Base-by-base conservation (phyloP, 768 basidiomycete species). In the Naganishia onofrii region DNA sequence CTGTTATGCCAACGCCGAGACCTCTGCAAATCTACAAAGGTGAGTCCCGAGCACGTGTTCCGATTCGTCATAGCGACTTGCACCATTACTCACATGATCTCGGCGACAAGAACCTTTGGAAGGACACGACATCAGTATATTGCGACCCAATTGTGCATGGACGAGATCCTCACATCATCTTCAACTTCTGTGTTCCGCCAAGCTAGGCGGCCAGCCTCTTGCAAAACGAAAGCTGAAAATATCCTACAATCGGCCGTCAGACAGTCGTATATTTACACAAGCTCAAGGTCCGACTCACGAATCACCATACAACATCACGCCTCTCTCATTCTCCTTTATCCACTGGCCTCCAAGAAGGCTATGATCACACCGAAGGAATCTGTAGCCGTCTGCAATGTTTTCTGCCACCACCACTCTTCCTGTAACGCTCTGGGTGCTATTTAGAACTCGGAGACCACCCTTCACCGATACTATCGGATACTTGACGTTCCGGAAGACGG, bases 331-430 rank as follows among this genome's bases (percentile, higher is more conserved):
- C 0, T 74, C 67, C 28, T 86, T 86, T 31, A 88, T 86, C 95
- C 95, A 97, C 56, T 90, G 87, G 4, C 95, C 87, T 4, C 87
- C 87, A 0, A 88, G 81, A 15, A 87, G 76, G 8, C 84, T 84
- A 69, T 86, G 86, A 57, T 86, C 86, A 26, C 84, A 85, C n/a
- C 87, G 78, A 28, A 88, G 74, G 71, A 84, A 78, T 77, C 67
- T 79, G 54, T 82, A 78, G 3, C 76, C 79, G 29, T 68, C 71
- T 19, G 75, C 76, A n/a, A 81, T 66, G 32, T 78, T 70, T 75
- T 97, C 91, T 32, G 87, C 93, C 9, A 96, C 93, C 1, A 89
- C 86, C 38, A 97, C 86, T 17, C 89, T 82, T 0, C 93, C 93
- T 0, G 91, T 94, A n/a, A 85, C 46, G 53, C 81, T 76, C 26